Conservation (phyloP, 129 eudicot genomes). For the Sambucus nigra region DNA sequence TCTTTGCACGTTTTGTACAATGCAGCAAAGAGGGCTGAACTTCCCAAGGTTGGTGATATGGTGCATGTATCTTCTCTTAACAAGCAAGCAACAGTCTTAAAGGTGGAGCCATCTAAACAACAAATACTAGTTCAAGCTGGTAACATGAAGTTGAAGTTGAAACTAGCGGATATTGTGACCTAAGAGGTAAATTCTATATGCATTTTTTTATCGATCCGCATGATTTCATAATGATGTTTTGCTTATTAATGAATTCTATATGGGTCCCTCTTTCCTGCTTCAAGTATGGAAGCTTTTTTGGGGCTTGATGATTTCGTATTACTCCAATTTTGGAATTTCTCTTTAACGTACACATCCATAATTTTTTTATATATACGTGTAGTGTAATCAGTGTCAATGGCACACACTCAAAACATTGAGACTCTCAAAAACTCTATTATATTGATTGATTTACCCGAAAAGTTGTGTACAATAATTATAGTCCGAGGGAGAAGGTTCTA, state of each 20-base stretch:
- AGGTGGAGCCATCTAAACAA: constrained; percentile 58
- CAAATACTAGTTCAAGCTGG: constrained; percentile 73
- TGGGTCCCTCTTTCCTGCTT: neutral
- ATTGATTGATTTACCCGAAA: no score
- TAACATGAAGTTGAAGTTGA: constrained; percentile 59
- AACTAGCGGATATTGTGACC: constrained; percentile 36
- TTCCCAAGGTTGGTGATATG: constrained; percentile 64
- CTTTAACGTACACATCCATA: no score
- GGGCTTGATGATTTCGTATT: neutral
- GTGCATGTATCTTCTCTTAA: constrained; percentile 67
- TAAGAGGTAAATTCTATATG: constrained; percentile 19
- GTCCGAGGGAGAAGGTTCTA: no score
- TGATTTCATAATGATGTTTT: neutral
- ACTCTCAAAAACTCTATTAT: no score
- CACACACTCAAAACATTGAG: no score
- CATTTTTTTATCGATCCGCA: neutral
- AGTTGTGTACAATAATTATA: no score
- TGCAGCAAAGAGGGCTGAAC: constrained; percentile 33
- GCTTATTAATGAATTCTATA: neutral
- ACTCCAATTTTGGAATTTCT: neutral
- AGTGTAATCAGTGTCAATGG: no score
- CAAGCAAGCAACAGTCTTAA: constrained; percentile 51
- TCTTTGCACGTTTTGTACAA: neutral
- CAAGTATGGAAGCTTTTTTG: neutral
- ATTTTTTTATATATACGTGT: no score